These are phyloP conservation scores for Salinomyces thailandicus DNA, from an alignment of 2,329 filamentous ascomycete species.

Conservation along the genomic window DNA sequence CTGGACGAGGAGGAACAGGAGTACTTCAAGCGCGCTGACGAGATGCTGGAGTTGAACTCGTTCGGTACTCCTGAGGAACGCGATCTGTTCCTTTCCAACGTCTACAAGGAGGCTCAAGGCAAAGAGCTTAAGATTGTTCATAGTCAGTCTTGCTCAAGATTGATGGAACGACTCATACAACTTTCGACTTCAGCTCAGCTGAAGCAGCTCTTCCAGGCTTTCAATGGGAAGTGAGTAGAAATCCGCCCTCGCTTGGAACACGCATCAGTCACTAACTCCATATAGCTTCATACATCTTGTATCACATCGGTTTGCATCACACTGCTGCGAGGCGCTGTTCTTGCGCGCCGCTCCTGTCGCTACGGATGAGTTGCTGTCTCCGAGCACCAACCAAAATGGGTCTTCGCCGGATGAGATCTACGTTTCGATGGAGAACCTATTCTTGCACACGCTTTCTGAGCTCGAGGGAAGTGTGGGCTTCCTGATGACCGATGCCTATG, in stretches of 20 bases:
- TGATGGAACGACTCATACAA: constrained; percentile 85
- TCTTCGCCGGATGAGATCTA: constrained; percentile 39
- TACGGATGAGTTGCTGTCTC: constrained; percentile 54
- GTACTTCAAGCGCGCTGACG: constrained; percentile 84
- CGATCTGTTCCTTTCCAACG: constrained; percentile 54
- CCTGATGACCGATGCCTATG: constrained; percentile 77
- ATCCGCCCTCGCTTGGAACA: background rate
- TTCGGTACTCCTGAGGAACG: constrained; percentile 62
- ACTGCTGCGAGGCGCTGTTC: constrained; percentile 93
- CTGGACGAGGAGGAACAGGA: constrained; percentile 89
- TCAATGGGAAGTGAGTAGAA: constrained; percentile 60
- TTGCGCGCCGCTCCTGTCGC: constrained; percentile 69
- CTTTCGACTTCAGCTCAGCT: constrained; percentile 69
- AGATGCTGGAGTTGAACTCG: constrained; percentile 80
- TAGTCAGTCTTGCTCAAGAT: constrained; percentile 85
- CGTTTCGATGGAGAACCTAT: constrained; percentile 70
- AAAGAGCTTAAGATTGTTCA: constrained; percentile 95
- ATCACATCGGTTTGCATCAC: constrained; percentile 91
- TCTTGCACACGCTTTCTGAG: constrained; percentile 74
- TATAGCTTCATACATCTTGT: constrained; percentile 69
- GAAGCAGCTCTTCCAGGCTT: constrained; percentile 76
- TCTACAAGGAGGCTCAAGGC: constrained; percentile 75
- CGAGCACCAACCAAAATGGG: constrained; percentile 32
- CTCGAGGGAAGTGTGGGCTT: constrained; percentile 75
- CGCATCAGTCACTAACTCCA: background rate